Percentiles rank a stretch among this genome's conserved stretches.
Evolutionary conservation across 345 rosid species (phyloP).

Genomic region (Linum usitatissimum): DNA sequence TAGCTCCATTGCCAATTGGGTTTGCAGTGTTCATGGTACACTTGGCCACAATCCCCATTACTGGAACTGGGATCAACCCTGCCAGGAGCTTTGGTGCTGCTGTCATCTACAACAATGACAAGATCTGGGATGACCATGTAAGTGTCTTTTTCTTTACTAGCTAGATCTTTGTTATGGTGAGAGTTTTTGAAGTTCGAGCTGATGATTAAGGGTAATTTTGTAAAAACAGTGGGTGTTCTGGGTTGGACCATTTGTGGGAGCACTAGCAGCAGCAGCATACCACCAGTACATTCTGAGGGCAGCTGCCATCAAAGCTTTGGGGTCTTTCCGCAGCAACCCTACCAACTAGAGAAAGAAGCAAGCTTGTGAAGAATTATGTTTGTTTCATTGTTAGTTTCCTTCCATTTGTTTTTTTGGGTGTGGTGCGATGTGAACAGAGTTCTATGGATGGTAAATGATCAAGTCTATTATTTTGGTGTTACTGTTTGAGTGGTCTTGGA

Average conservation of each 20-base stretch:
- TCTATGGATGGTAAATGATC: no score
- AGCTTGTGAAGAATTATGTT: no score
- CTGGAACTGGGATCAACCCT: background rate
- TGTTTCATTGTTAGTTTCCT: no score
- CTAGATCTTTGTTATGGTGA: background rate
- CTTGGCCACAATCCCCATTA: background rate
- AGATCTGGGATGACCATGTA: background rate
- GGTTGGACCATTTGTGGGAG: slow-evolving; percentile 5
- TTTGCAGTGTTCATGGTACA: background rate
- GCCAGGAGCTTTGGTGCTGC: background rate
- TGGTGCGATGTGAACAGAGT: no score
- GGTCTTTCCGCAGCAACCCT: slow-evolving; percentile 8
- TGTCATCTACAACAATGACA: background rate
- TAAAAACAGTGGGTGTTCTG: slow-evolving; percentile 3
- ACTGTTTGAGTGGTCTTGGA: no score
- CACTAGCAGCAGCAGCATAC: slow-evolving; percentile 5
- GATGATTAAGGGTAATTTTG: no score
- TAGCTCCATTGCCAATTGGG: background rate
- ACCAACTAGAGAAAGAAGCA: background rate
- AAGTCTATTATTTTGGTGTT: no score
- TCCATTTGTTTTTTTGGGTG: no score
- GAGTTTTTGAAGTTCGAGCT: no score
- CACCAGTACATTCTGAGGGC: slow-evolving; percentile 5
- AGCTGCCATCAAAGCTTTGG: slow-evolving; percentile 4
- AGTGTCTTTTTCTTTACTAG: background rate